phyloP scores from a whole-genome alignment of 2,329 filamentous ascomycete genomes.

The Exophiala oligosperma region DNA sequence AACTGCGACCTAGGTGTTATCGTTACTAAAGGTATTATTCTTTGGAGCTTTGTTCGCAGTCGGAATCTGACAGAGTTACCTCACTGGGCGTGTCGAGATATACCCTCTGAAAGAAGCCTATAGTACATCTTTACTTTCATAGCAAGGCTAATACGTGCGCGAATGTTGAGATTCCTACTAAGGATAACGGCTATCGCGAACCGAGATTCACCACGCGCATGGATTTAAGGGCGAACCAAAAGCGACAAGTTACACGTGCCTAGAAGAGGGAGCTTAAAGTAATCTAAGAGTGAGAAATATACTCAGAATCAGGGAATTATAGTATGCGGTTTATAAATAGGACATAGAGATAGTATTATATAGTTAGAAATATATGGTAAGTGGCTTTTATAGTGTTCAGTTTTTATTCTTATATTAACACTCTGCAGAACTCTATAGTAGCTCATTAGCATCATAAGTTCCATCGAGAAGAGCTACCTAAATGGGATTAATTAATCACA shows the following conservation, averaged over 20 bases:
- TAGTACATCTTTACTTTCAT: background rate
- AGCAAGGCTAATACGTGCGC: background rate
- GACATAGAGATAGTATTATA: background rate
- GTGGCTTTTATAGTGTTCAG: background rate
- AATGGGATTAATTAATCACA: background rate
- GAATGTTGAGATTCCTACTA: background rate
- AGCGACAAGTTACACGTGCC: background rate
- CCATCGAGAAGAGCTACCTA: background rate
- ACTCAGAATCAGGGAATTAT: background rate
- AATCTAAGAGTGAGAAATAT: background rate
- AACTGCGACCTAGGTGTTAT: background rate
- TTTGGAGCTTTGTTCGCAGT: background rate
- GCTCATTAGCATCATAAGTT: background rate
- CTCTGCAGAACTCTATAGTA: background rate
- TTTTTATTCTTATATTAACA: too few species aligned
- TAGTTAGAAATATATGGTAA: background rate
- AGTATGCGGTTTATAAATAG: background rate
- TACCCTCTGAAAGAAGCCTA: background rate
- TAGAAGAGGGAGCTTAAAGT: background rate
- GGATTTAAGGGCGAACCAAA: background rate
- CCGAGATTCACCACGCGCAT: background rate
- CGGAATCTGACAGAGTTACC: background rate
- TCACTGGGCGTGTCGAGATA: background rate
- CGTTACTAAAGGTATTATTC: conserved; percentile 1
- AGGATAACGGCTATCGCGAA: background rate